Base-by-base conservation (phyloP, 805 yeast species). In the Saccharomyces kudriavzevii region DNA sequence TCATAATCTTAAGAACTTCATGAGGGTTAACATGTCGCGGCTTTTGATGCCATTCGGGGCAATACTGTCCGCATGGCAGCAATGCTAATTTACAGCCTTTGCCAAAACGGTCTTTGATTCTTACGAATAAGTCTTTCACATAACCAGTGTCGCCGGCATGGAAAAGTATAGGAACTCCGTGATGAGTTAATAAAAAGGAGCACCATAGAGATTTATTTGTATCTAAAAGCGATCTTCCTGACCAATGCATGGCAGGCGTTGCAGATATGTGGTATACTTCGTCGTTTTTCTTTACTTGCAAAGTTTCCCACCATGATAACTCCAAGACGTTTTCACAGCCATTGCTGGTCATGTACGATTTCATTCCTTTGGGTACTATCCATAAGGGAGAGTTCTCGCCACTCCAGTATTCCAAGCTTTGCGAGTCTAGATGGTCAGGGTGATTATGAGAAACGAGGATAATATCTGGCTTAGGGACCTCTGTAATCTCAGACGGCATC, bases 71-170 rank as follows among this genome's bases (percentile, higher is more conserved):
- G 57, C 95, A 89, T 0, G 98, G 98, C 14, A 92, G 70, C 69
- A 92, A 76, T 0, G 91, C 88, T 28, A 91, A 72, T 53, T 70
- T 71, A 8, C 81, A 77, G 0, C 83, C 82, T 1, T 62, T 50
- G 0, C 95, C 95, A 64, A 77, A 85, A 28, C 75, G 78, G 40
- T 76, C 69, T 2, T 84, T 81, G 27, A 92, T 85, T n/a, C 81
- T 74, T 13, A 74, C 71, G 68, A 88, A 91, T 49, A 92, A 69
- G 29, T 82, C 96, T 31, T 77, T 62, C n/a, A 84, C 82, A 66
- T 88, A 92, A 0, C 98, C 98, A 0, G 97, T 89, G 64, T 92
- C 98, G 10, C 98, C 98, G 17, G 92, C 96, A 68, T 92, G 98
- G 74, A 83, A 92, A 47, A 91, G 72, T 0, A 90, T 64, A 0